Conservation (phyloP, 352 stramenopile genomes). For the Phytophthora fragariae region DNA sequence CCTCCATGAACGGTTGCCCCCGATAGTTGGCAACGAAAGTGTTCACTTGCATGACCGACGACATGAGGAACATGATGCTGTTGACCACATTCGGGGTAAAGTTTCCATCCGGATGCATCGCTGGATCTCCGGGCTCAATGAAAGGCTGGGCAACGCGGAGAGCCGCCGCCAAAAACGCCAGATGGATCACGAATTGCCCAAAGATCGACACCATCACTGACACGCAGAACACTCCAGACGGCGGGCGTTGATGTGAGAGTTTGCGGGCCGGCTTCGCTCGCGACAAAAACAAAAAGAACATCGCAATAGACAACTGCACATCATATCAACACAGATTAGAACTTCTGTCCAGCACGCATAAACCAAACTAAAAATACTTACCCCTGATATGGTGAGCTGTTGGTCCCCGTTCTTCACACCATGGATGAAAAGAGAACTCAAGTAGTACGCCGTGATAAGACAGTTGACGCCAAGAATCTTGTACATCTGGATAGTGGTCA, state of each 20-base stretch:
- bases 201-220: constrained; percentile 94
- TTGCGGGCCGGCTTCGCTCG: constrained; percentile 94
- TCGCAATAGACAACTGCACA: constrained; percentile 71
- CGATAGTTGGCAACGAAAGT: constrained; percentile 99
- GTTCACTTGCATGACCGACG: constrained; percentile 93
- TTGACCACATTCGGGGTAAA: constrained; percentile 99
- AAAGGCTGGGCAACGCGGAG: constrained; percentile 92
- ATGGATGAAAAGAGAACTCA: constrained; percentile 97
- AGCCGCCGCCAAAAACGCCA: constrained; percentile 92
- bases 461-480: constrained; percentile 99
- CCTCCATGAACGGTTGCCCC: constrained; percentile 99
- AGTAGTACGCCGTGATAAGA: constrained; percentile 97
- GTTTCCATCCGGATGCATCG: constrained; percentile 82
- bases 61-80: constrained; percentile 98
- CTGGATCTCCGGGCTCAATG: constrained; percentile 81
- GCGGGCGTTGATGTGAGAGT: constrained; percentile 93
- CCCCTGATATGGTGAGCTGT: constrained; percentile 84
- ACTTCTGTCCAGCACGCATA: constrained; percentile 70
- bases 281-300: constrained; percentile 60
- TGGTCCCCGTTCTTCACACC: constrained; percentile 99
- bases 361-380: constrained; percentile 14
- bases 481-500: constrained; percentile 99
- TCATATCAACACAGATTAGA: constrained; percentile 47
- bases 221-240: constrained; percentile 95
- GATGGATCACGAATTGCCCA: constrained; percentile 97